phyloP scores from a whole-genome alignment of 2,329 filamentous ascomycete species.

The Lasiodiplodia citricola region DNA sequence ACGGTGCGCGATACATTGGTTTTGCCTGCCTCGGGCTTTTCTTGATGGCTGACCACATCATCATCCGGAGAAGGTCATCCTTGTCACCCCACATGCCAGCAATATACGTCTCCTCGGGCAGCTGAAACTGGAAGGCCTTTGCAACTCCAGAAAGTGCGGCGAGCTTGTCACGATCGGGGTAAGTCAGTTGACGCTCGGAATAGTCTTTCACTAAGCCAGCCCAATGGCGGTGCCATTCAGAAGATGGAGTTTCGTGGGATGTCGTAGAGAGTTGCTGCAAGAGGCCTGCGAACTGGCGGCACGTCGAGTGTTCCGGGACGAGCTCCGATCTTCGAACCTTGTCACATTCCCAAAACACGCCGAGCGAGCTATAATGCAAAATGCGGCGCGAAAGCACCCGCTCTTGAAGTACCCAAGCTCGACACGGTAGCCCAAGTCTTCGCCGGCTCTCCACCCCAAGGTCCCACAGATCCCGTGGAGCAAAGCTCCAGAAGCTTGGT shows the following conservation, averaged over 20 bases:
- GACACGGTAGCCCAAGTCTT: conserved; percentile 1
- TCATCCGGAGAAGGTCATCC: conserved; percentile 1
- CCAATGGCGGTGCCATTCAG: background rate
- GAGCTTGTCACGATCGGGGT: conserved; percentile 6
- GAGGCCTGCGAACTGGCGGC: background rate
- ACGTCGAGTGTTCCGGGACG: conserved; percentile 1
- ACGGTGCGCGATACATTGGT: background rate
- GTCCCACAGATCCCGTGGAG: conserved; percentile 8
- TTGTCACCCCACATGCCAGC: conserved; percentile 12
- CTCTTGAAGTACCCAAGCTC: conserved; percentile 7
- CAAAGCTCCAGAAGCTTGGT: conserved; percentile 14
- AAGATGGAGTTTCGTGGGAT: conserved; percentile 1
- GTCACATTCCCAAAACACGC: conserved; percentile 8
- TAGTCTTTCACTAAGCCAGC: background rate
- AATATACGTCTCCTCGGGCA: background rate
- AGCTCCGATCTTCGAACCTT: conserved; percentile 6
- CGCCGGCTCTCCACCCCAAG: conserved; percentile 6
- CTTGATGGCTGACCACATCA: conserved; percentile 6
- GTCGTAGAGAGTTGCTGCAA: conserved; percentile 6
- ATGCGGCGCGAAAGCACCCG: conserved; percentile 6
- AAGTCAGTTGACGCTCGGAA: conserved; percentile 12
- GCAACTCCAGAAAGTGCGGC: conserved; percentile 5
- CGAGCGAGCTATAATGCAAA: conserved; percentile 6
- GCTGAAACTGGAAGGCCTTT: background rate
- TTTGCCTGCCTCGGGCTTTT: background rate